Conservation (phyloP, 805 yeast genomes). For the Tetrapisispora namnaoensis region DNA sequence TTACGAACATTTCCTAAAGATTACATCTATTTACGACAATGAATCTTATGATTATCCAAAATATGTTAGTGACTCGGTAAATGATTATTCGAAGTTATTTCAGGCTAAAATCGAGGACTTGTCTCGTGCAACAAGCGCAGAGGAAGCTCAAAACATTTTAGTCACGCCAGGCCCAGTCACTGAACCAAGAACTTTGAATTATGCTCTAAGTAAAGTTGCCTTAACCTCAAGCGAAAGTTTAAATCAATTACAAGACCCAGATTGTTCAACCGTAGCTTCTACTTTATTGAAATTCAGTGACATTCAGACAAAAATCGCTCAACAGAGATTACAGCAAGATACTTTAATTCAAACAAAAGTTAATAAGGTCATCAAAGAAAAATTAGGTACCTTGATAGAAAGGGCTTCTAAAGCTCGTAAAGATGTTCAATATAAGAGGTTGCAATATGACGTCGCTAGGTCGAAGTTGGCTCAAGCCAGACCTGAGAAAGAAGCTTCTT, state of each 20-base stretch:
- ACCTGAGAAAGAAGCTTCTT: slow-evolving; percentile 62
- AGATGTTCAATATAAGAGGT: slow-evolving; percentile 66
- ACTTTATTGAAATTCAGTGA: slow-evolving; percentile 59
- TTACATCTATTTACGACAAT: slow-evolving; percentile 49
- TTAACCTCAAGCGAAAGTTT: slow-evolving; percentile 33
- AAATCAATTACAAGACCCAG: slow-evolving; percentile 22
- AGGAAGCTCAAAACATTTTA: slow-evolving; percentile 36
- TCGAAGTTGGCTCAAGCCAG: slow-evolving; percentile 38
- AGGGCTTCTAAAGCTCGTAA: slow-evolving; percentile 61
- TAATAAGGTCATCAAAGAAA: slow-evolving; percentile 54
- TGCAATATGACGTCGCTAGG: slow-evolving; percentile 74
- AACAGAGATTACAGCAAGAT: slow-evolving; percentile 76
- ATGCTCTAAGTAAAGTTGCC: slow-evolving; percentile 72
- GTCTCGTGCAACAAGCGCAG: slow-evolving; percentile 62
- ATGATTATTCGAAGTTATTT: slow-evolving; percentile 58
- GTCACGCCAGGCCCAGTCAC: slow-evolving; percentile 33
- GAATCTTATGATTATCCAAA: slow-evolving; percentile 82
- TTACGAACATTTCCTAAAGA: slow-evolving; percentile 46
- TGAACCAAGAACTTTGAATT: slow-evolving; percentile 71
- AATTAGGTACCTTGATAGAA: slow-evolving; percentile 49
- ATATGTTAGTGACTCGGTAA: slow-evolving; percentile 61
- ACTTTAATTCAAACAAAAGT: slow-evolving; percentile 58
- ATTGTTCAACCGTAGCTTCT: slow-evolving; percentile 45
- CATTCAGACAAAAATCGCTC: slow-evolving; percentile 66
- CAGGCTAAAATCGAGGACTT: slow-evolving; percentile 55